Conservation (phyloP, 495 filamentous ascomycete species). For the Neurospora sp. region DNA sequence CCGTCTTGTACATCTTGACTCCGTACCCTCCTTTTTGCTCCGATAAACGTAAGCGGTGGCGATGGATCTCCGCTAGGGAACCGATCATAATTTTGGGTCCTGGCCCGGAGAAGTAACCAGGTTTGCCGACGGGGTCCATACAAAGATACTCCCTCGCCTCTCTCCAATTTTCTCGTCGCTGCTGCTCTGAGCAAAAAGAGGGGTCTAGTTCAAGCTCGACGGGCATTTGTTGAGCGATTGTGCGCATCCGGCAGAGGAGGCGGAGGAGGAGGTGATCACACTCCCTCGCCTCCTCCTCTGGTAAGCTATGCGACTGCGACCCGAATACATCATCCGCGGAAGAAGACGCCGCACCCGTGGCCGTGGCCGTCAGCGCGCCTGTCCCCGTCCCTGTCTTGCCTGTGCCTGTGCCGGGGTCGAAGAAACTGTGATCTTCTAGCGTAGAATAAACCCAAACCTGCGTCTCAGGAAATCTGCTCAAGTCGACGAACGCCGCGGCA, state of each 20-base stretch:
- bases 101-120: no score
- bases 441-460: no score
- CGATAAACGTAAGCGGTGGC: not conserved
- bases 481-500: no score
- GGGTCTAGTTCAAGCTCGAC: not conserved
- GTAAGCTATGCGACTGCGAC: not conserved
- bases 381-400: no score
- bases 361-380: no score
- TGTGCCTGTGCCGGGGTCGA: no score
- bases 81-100: conserved; percentile 21
- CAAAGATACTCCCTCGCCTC: not conserved
- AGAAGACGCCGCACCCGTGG: no score
- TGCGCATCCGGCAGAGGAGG: conserved; percentile 1
- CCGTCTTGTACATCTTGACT: conserved; percentile 13
- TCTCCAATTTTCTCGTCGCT: not conserved
- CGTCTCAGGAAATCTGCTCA: no score
- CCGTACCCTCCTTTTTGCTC: not conserved
- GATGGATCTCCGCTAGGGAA: conserved; percentile 21
- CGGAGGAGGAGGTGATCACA: conserved; percentile 5
- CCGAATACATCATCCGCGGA: not conserved
- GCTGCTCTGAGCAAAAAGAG: not conserved
- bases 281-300: not conserved
- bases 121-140: not conserved
- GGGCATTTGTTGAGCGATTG: not conserved
- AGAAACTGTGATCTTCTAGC: no score